Base-by-base conservation (phyloP, 805 yeast genomes). In the Yarrowia sp. region DNA sequence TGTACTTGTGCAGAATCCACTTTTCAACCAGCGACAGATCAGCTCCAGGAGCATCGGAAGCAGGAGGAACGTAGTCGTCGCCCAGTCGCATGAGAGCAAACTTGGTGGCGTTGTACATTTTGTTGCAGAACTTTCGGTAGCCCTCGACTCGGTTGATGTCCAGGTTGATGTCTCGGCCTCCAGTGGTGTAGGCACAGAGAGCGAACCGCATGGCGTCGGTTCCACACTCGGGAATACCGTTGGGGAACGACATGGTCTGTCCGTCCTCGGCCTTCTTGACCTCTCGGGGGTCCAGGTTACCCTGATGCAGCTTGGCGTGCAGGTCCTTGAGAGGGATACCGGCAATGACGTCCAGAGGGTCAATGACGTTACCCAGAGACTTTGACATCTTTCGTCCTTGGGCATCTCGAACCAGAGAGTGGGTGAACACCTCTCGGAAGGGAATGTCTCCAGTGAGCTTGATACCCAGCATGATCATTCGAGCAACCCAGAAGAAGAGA, bases 371-470 rank as follows among this genome's bases (percentile, higher is more conserved):
- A 79, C 99, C 99, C 70, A 93, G 82, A 65, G 98, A 91, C 80
- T 93, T 93, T 68, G 98, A 93, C 99, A 95, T 92, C 80, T 95
- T 95, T 77, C 99, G 88, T 70, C 99, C 99, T 79, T 95, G 98
- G 64, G 99, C 96, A 79, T 95, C 99, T 80, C 99, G 92, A 47
- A 95, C 97, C 76, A 95, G 86, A 15, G 99, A 92, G 77, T 95
- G 99, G 79, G 98, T 93, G 86, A 91, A 95, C 15, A 95, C 98
- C 78, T 95, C 98, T 71, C 84, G 87, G 84, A 95, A 95, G 67
- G 99, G 99, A 70, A 90, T 85, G 66, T 86, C 79, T 61, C 97
- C 98, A 31, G 97, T 90, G 76, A 93, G 81, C 78, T 93, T 92
- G 72, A 92, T 76, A 68, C 97, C 95, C 74, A 95, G 80, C 80